Evolutionary conservation across 179 eudicot genomes (phyloP).

Genomic region (Pouteria campechiana): DNA sequence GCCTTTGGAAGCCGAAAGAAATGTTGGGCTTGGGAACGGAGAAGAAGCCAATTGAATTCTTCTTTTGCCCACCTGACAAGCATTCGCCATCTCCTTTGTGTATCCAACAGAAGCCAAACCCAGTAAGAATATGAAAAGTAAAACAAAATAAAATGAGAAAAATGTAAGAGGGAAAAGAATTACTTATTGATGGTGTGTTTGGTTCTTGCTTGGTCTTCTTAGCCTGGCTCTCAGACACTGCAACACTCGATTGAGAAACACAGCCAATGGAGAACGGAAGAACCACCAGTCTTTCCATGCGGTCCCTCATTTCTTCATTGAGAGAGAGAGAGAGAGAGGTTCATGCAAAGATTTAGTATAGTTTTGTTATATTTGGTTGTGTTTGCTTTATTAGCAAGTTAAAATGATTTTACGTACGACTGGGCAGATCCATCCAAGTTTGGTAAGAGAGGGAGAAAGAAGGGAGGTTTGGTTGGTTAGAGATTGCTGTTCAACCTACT

Average conservation of each 20-base stretch:
- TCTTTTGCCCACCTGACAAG: slow-evolving; percentile 28
- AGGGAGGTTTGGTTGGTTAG: slow-evolving; percentile 1
- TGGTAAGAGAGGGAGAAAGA: slow-evolving; percentile 34
- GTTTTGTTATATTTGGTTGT: slow-evolving; percentile 27
- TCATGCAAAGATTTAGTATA: slow-evolving; percentile 2
- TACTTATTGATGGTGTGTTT: slow-evolving; percentile 30
- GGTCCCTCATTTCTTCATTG: slow-evolving; percentile 27
- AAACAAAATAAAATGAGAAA: neutral
- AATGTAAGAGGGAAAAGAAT: neutral
- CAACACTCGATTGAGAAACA: slow-evolving; percentile 54
- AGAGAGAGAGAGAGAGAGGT: slow-evolving; percentile 2
- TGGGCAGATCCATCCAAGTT: slow-evolving; percentile 37
- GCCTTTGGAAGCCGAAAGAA: slow-evolving; percentile 29
- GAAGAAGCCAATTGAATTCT: slow-evolving; percentile 34
- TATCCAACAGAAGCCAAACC: slow-evolving; percentile 1
- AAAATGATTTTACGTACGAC: slow-evolving; percentile 52
- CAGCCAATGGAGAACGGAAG: slow-evolving; percentile 80
- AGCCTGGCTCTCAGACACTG: slow-evolving; percentile 28
- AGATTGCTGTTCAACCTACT: no score
- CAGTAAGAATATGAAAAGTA: neutral
- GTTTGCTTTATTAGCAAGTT: slow-evolving; percentile 52
- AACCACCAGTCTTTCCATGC: slow-evolving; percentile 40
- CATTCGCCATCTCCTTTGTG: slow-evolving; percentile 35
- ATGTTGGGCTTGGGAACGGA: slow-evolving; percentile 29
- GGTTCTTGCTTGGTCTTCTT: slow-evolving; percentile 27